phyloP scores from a whole-genome alignment of 257 asterid genomes.

The Asclepias syriaca region DNA sequence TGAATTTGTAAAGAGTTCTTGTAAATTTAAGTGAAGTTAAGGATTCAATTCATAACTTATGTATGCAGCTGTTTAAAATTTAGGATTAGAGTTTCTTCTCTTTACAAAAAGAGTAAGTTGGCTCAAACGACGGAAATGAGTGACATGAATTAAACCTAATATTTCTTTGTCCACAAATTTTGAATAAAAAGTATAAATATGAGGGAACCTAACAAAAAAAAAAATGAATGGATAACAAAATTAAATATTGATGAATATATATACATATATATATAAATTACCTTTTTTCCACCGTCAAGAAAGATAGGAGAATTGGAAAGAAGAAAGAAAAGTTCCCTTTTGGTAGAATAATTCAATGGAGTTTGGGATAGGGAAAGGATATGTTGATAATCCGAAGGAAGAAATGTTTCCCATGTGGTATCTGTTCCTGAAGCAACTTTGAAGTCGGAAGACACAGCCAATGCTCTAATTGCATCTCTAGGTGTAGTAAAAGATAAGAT shows the following conservation, averaged over 20 bases:
- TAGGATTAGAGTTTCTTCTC: too few relatives aligned
- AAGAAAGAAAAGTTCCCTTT: slow-evolving; percentile 26
- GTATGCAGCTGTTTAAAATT: too few relatives aligned
- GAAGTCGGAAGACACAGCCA: slow-evolving; percentile 18
- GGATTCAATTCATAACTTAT: too few relatives aligned
- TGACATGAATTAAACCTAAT: too few relatives aligned
- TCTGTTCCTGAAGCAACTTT: slow-evolving; percentile 29
- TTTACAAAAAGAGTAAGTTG: too few relatives aligned
- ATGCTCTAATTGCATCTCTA: slow-evolving; percentile 22
- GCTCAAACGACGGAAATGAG: too few relatives aligned
- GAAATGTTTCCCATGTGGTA: slow-evolving; percentile 21
- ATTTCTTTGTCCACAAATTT: too few relatives aligned
- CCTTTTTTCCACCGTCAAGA: slow-evolving; percentile 28
- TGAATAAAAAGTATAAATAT: too few relatives aligned
- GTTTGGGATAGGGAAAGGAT: slow-evolving; percentile 17
- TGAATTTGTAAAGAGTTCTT: too few relatives aligned
- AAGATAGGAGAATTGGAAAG: slow-evolving; percentile 26
- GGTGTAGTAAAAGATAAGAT: slow-evolving; percentile 33
- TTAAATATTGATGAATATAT: too few relatives aligned
- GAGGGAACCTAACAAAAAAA: neutral
- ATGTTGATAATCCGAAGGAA: slow-evolving; percentile 18
- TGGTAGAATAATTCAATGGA: slow-evolving; percentile 22
- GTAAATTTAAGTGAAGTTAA: too few relatives aligned
- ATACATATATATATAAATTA: neutral
- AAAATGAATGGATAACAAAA: neutral